A percentile compares a stretch with the other conserved stretches of the same genome.
Evolutionary conservation across 2,329 filamentous ascomycete genomes (phyloP).

Genomic region (Aspergillus sergii): DNA sequence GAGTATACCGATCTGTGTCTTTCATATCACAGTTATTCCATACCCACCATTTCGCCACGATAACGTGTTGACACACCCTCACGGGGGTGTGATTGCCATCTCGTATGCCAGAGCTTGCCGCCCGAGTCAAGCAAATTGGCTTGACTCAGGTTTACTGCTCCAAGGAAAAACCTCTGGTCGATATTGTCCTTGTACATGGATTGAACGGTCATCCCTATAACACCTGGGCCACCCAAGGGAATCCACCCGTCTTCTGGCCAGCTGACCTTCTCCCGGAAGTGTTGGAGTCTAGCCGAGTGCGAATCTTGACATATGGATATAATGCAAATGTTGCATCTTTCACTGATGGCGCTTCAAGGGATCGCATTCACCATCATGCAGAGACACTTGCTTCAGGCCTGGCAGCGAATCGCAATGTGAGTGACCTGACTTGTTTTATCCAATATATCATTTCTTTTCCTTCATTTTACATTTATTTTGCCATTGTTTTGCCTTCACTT

Average conservation of each 20-base stretch:
- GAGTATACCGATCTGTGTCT: not conserved
- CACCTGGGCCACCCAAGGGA: slow-evolving; percentile 59
- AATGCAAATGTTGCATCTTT: slow-evolving; percentile 65
- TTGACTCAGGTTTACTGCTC: slow-evolving; percentile 46
- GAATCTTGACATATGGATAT: slow-evolving; percentile 73
- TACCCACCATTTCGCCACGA: not conserved
- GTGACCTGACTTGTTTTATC: slow-evolving; percentile 12
- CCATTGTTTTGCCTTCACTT: not conserved
- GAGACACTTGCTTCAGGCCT: slow-evolving; percentile 68
- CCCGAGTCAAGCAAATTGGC: slow-evolving; percentile 41
- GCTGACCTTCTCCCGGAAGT: slow-evolving; percentile 65
- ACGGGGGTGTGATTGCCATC: not conserved
- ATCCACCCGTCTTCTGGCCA: slow-evolving; percentile 64
- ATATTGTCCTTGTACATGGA: slow-evolving; percentile 71
- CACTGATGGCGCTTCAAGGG: slow-evolving; percentile 59
- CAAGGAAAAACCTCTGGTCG: slow-evolving; percentile 41
- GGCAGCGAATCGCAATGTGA: slow-evolving; percentile 61
- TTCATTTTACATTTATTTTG: too few relatives aligned
- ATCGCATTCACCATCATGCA: slow-evolving; percentile 71
- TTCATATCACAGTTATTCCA: not conserved
- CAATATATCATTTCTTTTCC: too few relatives aligned
- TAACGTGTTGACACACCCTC: not conserved
- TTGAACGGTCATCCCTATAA: slow-evolving; percentile 66
- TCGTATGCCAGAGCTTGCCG: slow-evolving; percentile 24
- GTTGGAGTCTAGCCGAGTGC: slow-evolving; percentile 59